Conservation (phyloP, 495 filamentous ascomycete species). For the Endocarpon pusillum region DNA sequence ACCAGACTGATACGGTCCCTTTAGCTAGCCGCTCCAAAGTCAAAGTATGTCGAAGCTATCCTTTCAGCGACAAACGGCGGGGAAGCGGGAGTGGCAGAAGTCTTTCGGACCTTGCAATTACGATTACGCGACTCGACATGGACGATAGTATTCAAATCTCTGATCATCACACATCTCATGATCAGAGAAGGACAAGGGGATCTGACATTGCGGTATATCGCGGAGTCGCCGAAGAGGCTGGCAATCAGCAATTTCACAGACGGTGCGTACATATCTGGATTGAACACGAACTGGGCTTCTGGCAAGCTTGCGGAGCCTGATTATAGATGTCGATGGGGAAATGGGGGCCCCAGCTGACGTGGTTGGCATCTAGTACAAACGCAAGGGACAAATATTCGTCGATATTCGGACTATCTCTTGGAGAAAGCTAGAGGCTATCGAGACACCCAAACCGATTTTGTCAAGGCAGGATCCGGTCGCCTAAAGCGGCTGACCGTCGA, state of each 20-base stretch:
- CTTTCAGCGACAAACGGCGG: slow-evolving; percentile 87
- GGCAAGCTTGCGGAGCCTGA: slow-evolving; percentile 10
- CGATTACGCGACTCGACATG: slow-evolving; percentile 89
- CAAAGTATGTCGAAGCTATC: slow-evolving; percentile 99
- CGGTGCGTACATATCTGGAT: no score
- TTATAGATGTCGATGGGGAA: slow-evolving; percentile 4
- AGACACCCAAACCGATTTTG: slow-evolving; percentile 77
- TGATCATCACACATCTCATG: slow-evolving; percentile 95
- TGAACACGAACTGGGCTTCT: slow-evolving; percentile 6
- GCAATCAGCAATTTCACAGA: slow-evolving; percentile 85
- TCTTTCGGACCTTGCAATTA: slow-evolving; percentile 80
- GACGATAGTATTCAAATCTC: slow-evolving; percentile 89
- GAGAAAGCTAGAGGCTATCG: slow-evolving; percentile 67
- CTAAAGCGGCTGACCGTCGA: slow-evolving; percentile 79
- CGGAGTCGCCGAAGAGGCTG: slow-evolving; percentile 66
- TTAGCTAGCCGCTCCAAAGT: slow-evolving; percentile 88
- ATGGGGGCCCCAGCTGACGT: no score
- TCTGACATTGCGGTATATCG: slow-evolving; percentile 70
- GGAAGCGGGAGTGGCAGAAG: slow-evolving; percentile 87
- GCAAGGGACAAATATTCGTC: slow-evolving; percentile 84
- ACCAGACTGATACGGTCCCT: slow-evolving; percentile 7
- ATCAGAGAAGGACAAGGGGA: slow-evolving; percentile 87
- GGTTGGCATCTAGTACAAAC: slow-evolving; percentile 56
- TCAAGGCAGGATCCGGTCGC: slow-evolving; percentile 62
- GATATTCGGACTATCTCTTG: slow-evolving; percentile 77